These are phyloP conservation scores for Colletotrichum sp. DNA, from an alignment of 2,329 filamentous ascomycete species.

Conservation along the genomic window DNA sequence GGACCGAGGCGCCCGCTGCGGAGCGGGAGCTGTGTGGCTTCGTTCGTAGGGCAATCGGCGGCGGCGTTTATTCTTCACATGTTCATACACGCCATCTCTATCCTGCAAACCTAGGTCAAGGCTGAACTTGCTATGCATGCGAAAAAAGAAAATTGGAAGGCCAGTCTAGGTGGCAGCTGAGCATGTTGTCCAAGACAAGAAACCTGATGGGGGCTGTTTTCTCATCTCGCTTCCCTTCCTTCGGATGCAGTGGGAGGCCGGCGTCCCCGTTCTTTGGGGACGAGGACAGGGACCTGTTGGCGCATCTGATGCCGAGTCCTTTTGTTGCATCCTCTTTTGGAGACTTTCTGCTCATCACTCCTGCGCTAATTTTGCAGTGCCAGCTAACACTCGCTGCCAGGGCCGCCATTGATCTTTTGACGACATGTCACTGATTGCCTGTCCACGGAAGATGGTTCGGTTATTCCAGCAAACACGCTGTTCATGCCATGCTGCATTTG, in stretches of 20 bases:
- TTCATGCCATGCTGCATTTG: background rate
- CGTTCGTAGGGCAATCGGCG: background rate
- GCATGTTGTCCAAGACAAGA: background rate
- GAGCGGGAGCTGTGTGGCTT: background rate
- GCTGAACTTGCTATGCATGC: background rate
- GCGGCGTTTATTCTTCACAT: background rate
- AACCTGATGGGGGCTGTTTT: background rate
- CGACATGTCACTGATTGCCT: background rate
- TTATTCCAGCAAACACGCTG: fast-evolving
- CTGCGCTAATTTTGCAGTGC: background rate
- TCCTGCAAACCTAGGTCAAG: too few relatives aligned
- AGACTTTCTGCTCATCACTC: background rate
- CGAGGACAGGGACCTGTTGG: background rate
- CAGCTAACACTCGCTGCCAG: background rate
- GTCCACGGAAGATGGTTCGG: background rate
- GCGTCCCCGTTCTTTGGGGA: background rate
- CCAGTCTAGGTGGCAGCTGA: background rate
- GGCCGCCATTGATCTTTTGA: background rate
- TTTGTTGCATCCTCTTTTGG: background rate
- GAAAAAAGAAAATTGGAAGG: background rate
- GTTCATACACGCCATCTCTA: background rate
- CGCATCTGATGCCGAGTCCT: background rate
- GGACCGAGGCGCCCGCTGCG: background rate
- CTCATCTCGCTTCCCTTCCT: background rate
- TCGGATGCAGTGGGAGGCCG: background rate